These are phyloP conservation scores for Fonsecaea erecta DNA, from an alignment of 2,329 filamentous ascomycete genomes.

Conservation along the genomic window DNA sequence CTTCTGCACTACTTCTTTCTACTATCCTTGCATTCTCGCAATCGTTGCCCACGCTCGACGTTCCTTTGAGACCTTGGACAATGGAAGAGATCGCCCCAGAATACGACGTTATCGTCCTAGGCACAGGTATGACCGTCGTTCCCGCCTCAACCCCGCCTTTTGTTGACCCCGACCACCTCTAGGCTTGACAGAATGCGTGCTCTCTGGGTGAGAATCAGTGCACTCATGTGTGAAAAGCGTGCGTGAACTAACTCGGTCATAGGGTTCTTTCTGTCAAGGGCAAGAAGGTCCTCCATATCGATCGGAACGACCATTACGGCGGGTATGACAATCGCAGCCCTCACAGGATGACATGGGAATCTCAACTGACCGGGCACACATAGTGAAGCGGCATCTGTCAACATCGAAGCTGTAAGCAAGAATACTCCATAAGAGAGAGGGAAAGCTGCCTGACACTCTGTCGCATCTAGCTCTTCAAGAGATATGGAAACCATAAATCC, in stretches of 20 bases:
- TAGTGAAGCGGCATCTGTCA: constrained; percentile 93
- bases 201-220: constrained; percentile 78
- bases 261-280: constrained; percentile 97
- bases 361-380: constrained; percentile 32
- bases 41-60: not conserved
- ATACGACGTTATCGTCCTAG: constrained; percentile 98
- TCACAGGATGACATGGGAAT: not conserved
- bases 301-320: constrained; percentile 98
- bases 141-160: constrained; percentile 39
- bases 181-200: constrained; percentile 98
- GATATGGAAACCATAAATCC: constrained; percentile 79
- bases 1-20: not conserved
- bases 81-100: constrained; percentile 99
- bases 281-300: constrained; percentile 98
- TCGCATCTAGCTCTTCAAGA: constrained; percentile 82
- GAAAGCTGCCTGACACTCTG: constrained; percentile 38
- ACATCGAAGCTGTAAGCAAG: constrained; percentile 81
- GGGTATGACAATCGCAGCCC: constrained; percentile 65
- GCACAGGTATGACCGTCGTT: constrained; percentile 73
- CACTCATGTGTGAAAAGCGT: too few species aligned
- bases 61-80: constrained; percentile 43
- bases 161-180: constrained; percentile 42
- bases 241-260: constrained; percentile 29
- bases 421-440: not conserved
- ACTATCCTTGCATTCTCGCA: constrained; percentile 4